A percentile compares a stretch with the other conserved stretches of the same genome.
Conservation (phyloP, 2,329 filamentous ascomycete genomes). For the Teratosphaeria gauchensis region DNA sequence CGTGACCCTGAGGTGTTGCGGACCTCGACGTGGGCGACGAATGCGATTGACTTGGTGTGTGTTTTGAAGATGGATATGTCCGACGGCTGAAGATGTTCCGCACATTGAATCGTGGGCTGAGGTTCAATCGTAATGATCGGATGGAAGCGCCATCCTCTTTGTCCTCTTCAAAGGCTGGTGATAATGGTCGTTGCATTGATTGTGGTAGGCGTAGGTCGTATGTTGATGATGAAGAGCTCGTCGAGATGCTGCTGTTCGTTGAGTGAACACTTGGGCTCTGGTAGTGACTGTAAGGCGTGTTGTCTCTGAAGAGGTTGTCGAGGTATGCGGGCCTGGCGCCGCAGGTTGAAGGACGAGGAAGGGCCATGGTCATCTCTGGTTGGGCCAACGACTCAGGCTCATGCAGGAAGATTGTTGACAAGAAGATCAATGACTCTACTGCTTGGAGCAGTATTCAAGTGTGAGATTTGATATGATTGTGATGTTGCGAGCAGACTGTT, state of each 20-base stretch:
- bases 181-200: conserved; percentile 13
- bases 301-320: conserved; percentile 21
- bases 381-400: neutral
- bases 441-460: neutral
- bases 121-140: conserved; percentile 3
- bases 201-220: conserved; percentile 13
- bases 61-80: conserved; percentile 16
- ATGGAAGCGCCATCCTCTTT: conserved; percentile 9
- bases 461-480: neutral
- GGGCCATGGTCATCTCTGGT: conserved; percentile 15
- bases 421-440: neutral
- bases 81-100: conserved; percentile 15
- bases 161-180: conserved; percentile 18
- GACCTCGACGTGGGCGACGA: neutral
- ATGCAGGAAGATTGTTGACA: neutral
- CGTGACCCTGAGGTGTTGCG: neutral
- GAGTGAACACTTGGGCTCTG: conserved; percentile 15
- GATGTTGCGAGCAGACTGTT: neutral
- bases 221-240: conserved; percentile 1
- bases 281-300: conserved; percentile 5
- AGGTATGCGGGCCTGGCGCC: conserved; percentile 21
- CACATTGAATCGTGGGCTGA: conserved; percentile 13
- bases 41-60: neutral
- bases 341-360: conserved; percentile 14
- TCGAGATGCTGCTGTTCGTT: conserved; percentile 18